These are phyloP conservation scores for Globisporangium iwayamae DNA, from an alignment of 352 stramenopile species.

Conservation along the genomic window DNA sequence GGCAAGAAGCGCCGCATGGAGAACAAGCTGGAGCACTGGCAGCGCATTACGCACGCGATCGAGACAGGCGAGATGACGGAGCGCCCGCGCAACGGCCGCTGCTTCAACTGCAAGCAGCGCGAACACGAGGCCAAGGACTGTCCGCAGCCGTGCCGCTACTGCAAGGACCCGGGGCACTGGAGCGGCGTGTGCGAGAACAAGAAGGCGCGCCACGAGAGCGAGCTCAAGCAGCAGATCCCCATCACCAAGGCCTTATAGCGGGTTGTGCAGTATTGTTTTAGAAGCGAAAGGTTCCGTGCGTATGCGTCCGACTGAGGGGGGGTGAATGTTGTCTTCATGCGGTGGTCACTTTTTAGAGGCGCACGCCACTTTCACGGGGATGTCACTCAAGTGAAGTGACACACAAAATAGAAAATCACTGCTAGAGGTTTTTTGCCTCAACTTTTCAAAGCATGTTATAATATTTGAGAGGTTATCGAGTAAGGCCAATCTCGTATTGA, in stretches of 20 bases:
- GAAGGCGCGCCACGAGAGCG: constrained; percentile 41
- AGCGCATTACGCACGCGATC: constrained; percentile 42
- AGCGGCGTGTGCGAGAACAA: constrained; percentile 75
- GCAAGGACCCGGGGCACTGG: constrained; percentile 69
- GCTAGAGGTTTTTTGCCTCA: no score
- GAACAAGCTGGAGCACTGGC: constrained; percentile 61
- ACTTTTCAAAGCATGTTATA: no score
- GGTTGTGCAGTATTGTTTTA: no score
- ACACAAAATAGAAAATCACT: no score
- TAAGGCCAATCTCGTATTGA: no score
- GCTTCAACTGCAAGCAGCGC: constrained; percentile 85
- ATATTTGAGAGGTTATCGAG: no score
- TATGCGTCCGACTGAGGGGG: no score
- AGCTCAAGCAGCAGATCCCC: constrained; percentile 40
- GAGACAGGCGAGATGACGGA: constrained; percentile 41
- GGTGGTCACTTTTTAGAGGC: not conserved
- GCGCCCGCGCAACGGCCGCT: constrained; percentile 54
- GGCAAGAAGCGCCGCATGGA: constrained; percentile 59
- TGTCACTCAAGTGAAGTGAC: not conserved
- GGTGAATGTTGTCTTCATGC: no score
- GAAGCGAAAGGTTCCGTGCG: no score
- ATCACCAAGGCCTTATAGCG: constrained; percentile 64
- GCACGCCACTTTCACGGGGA: no score
- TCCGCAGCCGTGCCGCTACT: constrained; percentile 75
- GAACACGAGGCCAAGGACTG: constrained; percentile 78